Evolutionary conservation across 2,329 filamentous ascomycete genomes (phyloP).

Genomic region (Zalaria sp.): DNA sequence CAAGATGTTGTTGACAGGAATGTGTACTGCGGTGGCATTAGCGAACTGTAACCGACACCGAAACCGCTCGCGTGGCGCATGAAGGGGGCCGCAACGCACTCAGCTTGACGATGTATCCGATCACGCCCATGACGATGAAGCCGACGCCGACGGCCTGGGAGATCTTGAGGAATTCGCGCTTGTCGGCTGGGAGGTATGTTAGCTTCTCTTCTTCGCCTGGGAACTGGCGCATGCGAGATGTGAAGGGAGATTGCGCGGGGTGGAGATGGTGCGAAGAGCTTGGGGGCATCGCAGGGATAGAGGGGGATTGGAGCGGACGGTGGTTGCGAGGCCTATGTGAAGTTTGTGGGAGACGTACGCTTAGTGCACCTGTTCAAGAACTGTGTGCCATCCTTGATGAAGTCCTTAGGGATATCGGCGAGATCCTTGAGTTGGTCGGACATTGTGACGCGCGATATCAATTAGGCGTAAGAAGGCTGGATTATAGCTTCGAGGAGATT

Average conservation of each 20-base stretch:
- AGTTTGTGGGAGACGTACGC: slow-evolving; percentile 17
- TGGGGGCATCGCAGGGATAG: background rate
- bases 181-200: slow-evolving; percentile 30
- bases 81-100: slow-evolving; percentile 29
- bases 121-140: slow-evolving; percentile 57
- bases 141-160: slow-evolving; percentile 53
- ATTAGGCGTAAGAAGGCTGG: too few relatives aligned
- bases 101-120: slow-evolving; percentile 58
- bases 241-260: background rate
- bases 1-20: slow-evolving; percentile 56
- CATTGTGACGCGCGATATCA: slow-evolving; percentile 27
- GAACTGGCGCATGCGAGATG: background rate
- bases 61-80: background rate
- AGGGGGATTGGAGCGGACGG: background rate
- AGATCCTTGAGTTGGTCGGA: slow-evolving; percentile 57
- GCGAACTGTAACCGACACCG: background rate
- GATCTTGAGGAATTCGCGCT: slow-evolving; percentile 45
- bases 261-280: background rate
- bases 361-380: slow-evolving; percentile 38
- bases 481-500: background rate
- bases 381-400: slow-evolving; percentile 36
- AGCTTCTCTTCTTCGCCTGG: background rate
- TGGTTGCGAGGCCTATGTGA: background rate
- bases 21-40: slow-evolving; percentile 38
- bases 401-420: slow-evolving; percentile 54